Percentiles rank a stretch among this genome's conserved stretches.
These are phyloP conservation scores for Tubosaeta brunneosetosa DNA, from an alignment of 768 basidiomycete genomes.

Conservation along the genomic window DNA sequence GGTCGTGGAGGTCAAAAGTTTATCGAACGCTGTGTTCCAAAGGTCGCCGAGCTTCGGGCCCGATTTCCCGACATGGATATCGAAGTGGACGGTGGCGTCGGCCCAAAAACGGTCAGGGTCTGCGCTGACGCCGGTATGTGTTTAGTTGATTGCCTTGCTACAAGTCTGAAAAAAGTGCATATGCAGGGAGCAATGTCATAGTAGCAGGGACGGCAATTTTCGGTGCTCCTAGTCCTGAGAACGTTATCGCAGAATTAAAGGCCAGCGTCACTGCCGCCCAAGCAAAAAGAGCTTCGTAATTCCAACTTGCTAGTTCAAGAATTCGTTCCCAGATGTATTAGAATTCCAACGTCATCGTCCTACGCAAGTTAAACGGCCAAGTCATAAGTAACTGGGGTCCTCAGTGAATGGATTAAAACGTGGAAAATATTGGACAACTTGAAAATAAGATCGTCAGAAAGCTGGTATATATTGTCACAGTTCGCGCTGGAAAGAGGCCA, in stretches of 20 bases:
- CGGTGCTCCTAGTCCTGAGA: constrained; percentile 67
- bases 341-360: constrained; percentile 24
- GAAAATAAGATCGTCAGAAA: constrained; percentile 22
- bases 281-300: constrained; percentile 33
- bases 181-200: constrained; percentile 90
- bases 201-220: constrained; percentile 98
- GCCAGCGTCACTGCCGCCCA: constrained; percentile 65
- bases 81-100: constrained; percentile 98
- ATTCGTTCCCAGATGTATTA: constrained; percentile 18
- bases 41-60: constrained; percentile 83
- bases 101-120: constrained; percentile 77
- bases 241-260: constrained; percentile 73
- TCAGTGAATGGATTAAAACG: constrained; percentile 14
- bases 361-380: constrained; percentile 15
- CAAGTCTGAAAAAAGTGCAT: neutral
- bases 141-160: neutral
- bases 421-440: constrained; percentile 24
- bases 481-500: constrained; percentile 22
- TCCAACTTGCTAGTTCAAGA: too few relatives aligned
- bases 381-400: constrained; percentile 9
- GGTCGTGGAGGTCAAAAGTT: constrained; percentile 97
- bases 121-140: constrained; percentile 84
- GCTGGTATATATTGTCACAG: constrained; percentile 27
- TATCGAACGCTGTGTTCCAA: constrained; percentile 85
- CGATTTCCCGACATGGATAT: constrained; percentile 95